phyloP scores from a whole-genome alignment of 441 rosid genomes.

The Kokia cookei region DNA sequence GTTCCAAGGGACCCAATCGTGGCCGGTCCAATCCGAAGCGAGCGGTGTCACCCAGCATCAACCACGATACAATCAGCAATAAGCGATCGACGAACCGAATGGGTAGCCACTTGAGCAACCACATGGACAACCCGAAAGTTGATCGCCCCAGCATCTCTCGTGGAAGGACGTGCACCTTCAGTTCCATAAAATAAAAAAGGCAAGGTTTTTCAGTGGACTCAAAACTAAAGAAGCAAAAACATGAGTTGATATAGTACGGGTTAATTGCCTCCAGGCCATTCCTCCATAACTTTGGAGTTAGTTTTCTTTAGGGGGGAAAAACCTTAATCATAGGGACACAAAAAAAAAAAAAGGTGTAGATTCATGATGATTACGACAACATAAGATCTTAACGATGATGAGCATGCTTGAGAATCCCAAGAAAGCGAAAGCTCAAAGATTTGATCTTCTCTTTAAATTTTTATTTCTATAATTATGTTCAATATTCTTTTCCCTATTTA shows the following conservation, averaged over 20 bases:
- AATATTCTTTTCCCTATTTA: not conserved
- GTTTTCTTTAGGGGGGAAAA: not conserved
- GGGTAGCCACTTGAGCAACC: conserved; percentile 70
- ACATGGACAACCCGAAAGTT: conserved; percentile 80
- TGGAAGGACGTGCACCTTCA: conserved; percentile 75
- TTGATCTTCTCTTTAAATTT: not conserved
- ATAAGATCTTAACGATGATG: conserved; percentile 25
- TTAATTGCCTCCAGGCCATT: conserved; percentile 21
- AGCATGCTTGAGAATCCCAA: conserved; percentile 76
- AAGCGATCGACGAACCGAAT: conserved; percentile 56
- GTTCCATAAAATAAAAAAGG: conserved; percentile 6
- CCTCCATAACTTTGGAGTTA: not conserved
- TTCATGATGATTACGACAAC: conserved; percentile 23
- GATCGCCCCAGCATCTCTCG: conserved; percentile 72
- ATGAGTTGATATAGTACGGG: conserved; percentile 14
- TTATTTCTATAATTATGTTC: not conserved
- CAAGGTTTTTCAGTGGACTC: not conserved
- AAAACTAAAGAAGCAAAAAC: conserved; percentile 1
- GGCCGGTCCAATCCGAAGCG: conserved; percentile 15
- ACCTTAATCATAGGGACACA: not conserved
- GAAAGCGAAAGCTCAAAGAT: conserved; percentile 41
- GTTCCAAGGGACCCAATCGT: conserved; percentile 4
- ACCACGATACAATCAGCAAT: conserved; percentile 45
- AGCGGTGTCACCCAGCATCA: conserved; percentile 57
- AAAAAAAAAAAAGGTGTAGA: not conserved